Conservation (phyloP, 352 stramenopile genomes). For the Phytopythium aichiense region DNA sequence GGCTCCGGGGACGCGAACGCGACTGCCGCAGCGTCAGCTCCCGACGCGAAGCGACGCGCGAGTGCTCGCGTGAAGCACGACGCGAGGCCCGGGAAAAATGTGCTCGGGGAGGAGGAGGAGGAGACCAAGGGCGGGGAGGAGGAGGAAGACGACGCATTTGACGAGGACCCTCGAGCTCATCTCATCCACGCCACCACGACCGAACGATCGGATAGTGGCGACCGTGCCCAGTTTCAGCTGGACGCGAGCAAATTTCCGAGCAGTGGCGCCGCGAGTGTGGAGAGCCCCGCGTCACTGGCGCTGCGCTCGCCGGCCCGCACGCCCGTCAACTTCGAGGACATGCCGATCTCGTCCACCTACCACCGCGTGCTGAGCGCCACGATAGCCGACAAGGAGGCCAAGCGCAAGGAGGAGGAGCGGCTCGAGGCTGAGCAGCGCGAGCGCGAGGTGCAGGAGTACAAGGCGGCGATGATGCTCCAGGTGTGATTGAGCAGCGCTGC, state of each 20-base stretch:
- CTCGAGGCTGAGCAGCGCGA: constrained; percentile 43
- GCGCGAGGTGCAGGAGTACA: constrained; percentile 62
- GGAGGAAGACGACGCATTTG: constrained; percentile 7
- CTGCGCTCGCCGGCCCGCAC: constrained; percentile 7
- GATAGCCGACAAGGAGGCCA: constrained; percentile 40
- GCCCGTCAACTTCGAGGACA: constrained; percentile 40
- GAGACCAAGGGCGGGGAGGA: constrained; percentile 20
- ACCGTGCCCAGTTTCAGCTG: constrained; percentile 3
- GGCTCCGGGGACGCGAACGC: not conserved
- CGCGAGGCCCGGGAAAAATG: constrained; percentile 11
- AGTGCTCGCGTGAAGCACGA: not conserved
- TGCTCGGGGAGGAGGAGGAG: constrained; percentile 36
- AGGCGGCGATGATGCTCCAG: constrained; percentile 27
- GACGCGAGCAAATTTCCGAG: constrained; percentile 4
- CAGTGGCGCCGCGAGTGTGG: not conserved
- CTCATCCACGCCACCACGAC: not conserved
- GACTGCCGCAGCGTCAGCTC: not conserved
- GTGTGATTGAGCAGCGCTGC: not conserved
- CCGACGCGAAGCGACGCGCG: not conserved
- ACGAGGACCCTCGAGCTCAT: constrained; percentile 7
- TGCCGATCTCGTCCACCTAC: constrained; percentile 75
- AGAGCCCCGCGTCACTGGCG: constrained; percentile 5
- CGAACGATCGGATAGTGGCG: not conserved
- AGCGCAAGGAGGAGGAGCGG: constrained; percentile 36
- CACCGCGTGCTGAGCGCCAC: constrained; percentile 61